Conservation (phyloP, 495 filamentous ascomycete genomes). For the Hypoxylon intermedium region DNA sequence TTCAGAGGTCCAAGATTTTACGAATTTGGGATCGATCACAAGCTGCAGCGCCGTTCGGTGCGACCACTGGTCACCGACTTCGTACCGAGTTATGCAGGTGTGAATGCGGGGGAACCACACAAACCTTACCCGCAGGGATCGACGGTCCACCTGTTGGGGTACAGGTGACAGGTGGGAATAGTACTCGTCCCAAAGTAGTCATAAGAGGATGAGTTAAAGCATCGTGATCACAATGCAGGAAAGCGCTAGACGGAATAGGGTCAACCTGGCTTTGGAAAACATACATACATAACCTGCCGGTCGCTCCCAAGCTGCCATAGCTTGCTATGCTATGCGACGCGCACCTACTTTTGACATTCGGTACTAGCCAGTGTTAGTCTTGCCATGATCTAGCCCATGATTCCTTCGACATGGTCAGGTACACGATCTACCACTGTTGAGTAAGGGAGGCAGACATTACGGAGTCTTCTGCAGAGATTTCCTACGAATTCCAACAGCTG, state of each 20-base stretch:
- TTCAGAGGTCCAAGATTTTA: slow-evolving; percentile 26
- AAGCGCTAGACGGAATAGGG: slow-evolving; percentile 31
- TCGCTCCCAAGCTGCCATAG: slow-evolving; percentile 11
- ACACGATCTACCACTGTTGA: not conserved
- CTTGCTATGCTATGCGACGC: slow-evolving; percentile 16
- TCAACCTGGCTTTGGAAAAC: slow-evolving; percentile 7
- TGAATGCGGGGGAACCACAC: slow-evolving; percentile 37
- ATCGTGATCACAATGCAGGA: slow-evolving; percentile 36
- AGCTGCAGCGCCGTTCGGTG: slow-evolving; percentile 15
- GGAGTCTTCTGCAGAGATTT: not conserved
- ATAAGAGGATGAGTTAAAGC: slow-evolving; percentile 38
- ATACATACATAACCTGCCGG: slow-evolving; percentile 28
- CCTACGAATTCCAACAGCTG: not conserved
- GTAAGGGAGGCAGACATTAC: slow-evolving; percentile 4
- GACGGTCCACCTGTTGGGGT: slow-evolving; percentile 32
- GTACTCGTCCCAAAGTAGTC: slow-evolving; percentile 27
- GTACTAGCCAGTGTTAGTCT: slow-evolving; percentile 4
- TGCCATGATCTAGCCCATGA: slow-evolving; percentile 10
- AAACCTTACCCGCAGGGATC: slow-evolving; percentile 36
- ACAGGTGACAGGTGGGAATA: slow-evolving; percentile 25
- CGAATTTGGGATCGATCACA: slow-evolving; percentile 36
- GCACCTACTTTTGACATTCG: slow-evolving; percentile 8
- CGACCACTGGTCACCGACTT: slow-evolving; percentile 1
- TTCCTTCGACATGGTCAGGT: not conserved
- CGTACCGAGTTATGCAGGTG: slow-evolving; percentile 26